phyloP scores from a whole-genome alignment of 23 red algal genomes.

The Gracilariopsis chorda region DNA sequence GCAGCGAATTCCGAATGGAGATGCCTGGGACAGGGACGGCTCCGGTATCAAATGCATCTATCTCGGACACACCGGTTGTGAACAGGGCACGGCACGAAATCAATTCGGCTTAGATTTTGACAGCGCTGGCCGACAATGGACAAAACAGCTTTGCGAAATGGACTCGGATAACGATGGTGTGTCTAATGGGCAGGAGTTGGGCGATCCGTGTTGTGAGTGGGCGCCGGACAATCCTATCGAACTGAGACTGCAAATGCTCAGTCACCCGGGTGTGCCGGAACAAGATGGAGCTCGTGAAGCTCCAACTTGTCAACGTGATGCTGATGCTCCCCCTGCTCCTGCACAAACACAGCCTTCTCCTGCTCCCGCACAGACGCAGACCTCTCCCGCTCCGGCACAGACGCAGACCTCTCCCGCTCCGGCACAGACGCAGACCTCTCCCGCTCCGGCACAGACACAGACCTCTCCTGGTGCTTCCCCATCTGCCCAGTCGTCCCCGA shows the following conservation, averaged over 20 bases:
- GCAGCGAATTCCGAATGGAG: conserved; percentile 31
- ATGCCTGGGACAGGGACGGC: neutral
- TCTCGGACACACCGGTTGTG: conserved; percentile 46
- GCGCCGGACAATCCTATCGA: neutral
- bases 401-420: neutral
- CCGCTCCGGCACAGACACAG: neutral
- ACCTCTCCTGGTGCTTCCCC: neutral
- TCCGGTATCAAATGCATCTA: conserved; percentile 36
- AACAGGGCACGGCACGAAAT: conserved; percentile 50
- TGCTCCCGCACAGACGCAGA: neutral
- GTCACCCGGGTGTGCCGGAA: conserved; percentile 17
- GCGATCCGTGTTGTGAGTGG: conserved; percentile 78
- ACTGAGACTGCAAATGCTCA: neutral
- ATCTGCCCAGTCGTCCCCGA: neutral
- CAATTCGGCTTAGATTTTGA: conserved; percentile 63
- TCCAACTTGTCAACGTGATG: neutral
- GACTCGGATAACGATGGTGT: conserved; percentile 77
- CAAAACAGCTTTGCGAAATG: conserved; percentile 40
- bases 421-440: neutral
- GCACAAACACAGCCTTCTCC: neutral
- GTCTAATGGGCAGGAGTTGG: conserved; percentile 65
- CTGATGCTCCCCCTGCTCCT: neutral
- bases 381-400: neutral
- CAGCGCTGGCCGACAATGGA: conserved; percentile 10
- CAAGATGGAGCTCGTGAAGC: neutral